phyloP scores from a whole-genome alignment of 2,329 filamentous ascomycete genomes.

The Lomentospora prolificans region DNA sequence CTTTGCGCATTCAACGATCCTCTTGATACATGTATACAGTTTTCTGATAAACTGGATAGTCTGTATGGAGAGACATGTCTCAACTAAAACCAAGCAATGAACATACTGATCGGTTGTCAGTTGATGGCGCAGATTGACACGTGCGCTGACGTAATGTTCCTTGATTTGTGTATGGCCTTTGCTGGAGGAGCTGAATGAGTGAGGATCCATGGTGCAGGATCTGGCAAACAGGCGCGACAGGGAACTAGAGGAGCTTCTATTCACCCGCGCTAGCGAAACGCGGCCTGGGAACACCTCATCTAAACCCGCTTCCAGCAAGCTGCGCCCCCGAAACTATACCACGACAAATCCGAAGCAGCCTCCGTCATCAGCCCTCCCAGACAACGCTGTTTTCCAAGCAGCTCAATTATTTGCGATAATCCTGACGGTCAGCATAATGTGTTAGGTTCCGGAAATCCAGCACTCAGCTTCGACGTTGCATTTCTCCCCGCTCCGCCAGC shows the following conservation, averaged over 20 bases:
- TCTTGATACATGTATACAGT: neutral
- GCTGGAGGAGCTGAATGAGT: neutral
- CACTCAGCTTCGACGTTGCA: neutral
- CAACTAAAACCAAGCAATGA: neutral
- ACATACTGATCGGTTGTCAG: neutral
- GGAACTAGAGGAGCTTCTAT: neutral
- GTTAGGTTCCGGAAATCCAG: neutral
- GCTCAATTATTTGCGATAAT: neutral
- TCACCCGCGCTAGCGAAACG: slow-evolving; percentile 2
- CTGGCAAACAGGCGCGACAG: neutral
- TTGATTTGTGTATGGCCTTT: neutral
- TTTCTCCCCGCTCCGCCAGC: neutral
- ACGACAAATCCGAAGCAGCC: neutral
- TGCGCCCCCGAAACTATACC: neutral
- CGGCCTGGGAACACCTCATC: neutral
- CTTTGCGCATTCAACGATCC: too few relatives aligned
- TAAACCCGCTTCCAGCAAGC: neutral
- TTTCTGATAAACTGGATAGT: neutral
- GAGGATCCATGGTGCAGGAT: neutral
- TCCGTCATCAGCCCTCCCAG: neutral
- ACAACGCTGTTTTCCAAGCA: neutral
- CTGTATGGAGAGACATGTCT: neutral
- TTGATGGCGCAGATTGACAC: neutral
- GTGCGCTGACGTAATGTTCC: slow-evolving; percentile 3
- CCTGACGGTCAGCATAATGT: neutral